Evolutionary conservation across 306 rosid genomes (phyloP).

Genomic region (Rosa multiflora): DNA sequence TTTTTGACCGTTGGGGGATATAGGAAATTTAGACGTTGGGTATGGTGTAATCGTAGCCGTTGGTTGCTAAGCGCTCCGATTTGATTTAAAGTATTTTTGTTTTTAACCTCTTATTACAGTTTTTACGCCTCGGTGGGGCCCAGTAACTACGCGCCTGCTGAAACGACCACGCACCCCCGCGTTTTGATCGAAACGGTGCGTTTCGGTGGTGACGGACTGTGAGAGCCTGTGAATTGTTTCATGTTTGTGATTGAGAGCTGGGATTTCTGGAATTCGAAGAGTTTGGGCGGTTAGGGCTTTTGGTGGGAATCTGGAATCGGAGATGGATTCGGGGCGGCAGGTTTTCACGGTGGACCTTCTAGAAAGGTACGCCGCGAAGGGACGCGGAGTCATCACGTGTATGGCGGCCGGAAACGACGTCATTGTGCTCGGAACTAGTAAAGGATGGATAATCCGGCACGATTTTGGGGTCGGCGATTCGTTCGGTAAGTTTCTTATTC

Average conservation of each 20-base stretch:
- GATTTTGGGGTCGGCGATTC: constrained; percentile 94
- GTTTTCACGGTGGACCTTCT: constrained; percentile 93
- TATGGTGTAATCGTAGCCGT: constrained; percentile 1
- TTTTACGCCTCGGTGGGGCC: neutral
- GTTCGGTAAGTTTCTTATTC: constrained; percentile 39
- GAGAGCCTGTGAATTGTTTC: neutral
- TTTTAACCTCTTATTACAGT: neutral
- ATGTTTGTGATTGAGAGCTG: neutral
- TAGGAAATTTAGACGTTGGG: constrained; percentile 36
- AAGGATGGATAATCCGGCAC: constrained; percentile 94
- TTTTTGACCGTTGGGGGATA: constrained; percentile 58
- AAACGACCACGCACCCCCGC: neutral
- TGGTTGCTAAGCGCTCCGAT: constrained; percentile 57
- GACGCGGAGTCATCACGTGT: constrained; percentile 83
- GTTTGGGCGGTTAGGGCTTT: neutral
- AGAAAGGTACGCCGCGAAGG: constrained; percentile 88
- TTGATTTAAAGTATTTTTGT: constrained; percentile 28
- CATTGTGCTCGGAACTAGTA: constrained; percentile 86
- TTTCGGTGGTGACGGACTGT: neutral
- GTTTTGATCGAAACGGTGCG: constrained; percentile 17
- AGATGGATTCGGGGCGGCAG: constrained; percentile 85
- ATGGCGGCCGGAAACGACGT: constrained; percentile 95
- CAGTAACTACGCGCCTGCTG: constrained; percentile 11
- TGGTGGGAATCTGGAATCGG: constrained; percentile 10
- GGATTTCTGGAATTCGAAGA: neutral